Evolutionary conservation across 768 basidiomycete species (phyloP).

Genomic region (Dacryopinax primogenitus): DNA sequence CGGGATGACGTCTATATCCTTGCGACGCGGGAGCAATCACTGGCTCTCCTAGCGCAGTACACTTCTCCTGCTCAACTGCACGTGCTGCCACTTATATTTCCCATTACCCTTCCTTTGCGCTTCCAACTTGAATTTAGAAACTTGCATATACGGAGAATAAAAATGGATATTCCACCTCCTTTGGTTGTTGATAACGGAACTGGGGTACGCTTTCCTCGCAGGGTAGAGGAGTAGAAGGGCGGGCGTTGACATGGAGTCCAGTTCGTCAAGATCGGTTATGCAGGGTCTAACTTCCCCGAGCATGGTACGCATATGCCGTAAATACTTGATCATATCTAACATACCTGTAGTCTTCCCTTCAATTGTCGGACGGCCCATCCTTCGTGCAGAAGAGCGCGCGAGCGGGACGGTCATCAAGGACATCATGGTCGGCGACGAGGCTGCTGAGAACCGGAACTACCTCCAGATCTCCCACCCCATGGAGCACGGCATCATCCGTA

Average conservation of each 20-base stretch:
- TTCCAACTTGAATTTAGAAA: background rate
- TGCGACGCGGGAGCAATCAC: background rate
- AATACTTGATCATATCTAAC: background rate
- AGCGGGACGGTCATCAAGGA: constrained; percentile 81
- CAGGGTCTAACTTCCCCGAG: constrained; percentile 89
- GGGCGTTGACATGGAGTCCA: constrained; percentile 23
- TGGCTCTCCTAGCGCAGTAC: background rate
- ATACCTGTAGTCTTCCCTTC: constrained; percentile 72
- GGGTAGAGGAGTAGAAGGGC: constrained; percentile 4
- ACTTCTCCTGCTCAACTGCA: background rate
- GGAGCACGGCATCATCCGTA: constrained; percentile 97
- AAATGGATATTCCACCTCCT: constrained; percentile 27
- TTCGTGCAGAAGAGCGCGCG: constrained; percentile 92
- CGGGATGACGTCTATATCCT: background rate
- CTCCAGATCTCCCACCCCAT: constrained; percentile 95
- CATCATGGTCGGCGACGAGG: constrained; percentile 97
- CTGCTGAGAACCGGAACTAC: constrained; percentile 84
- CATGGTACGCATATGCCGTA: constrained; percentile 44
- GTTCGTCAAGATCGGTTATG: constrained; percentile 87
- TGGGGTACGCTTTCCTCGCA: constrained; percentile 42
- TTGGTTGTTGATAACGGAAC: constrained; percentile 84
- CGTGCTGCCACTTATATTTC: background rate
- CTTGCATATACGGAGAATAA: background rate
- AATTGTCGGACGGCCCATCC: constrained; percentile 89
- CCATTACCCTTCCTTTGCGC: background rate